Conservation (phyloP, 257 asterid species). For the Cynanchum wilfordii region DNA sequence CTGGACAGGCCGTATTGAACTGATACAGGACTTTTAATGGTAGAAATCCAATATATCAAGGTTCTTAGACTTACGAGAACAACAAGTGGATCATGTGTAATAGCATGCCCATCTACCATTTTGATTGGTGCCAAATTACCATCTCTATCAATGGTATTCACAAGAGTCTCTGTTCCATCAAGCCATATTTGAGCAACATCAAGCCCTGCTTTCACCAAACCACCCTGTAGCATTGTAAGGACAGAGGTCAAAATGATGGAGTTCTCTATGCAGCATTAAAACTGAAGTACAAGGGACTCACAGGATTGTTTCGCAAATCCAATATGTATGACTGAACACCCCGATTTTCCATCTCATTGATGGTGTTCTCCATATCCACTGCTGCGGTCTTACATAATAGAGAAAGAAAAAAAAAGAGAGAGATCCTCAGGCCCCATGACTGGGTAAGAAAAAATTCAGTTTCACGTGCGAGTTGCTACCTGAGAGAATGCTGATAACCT, state of each 20-base stretch:
- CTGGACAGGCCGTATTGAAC: background rate
- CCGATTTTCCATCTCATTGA: slow-evolving; percentile 71
- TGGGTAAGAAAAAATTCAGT: background rate
- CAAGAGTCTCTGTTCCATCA: slow-evolving; percentile 83
- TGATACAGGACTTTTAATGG: background rate
- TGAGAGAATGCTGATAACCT: slow-evolving; percentile 75
- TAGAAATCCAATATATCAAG: background rate
- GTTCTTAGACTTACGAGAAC: slow-evolving; percentile 53
- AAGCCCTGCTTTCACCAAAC: slow-evolving; percentile 85
- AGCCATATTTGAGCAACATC: slow-evolving; percentile 97
- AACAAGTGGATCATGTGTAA: slow-evolving; percentile 83
- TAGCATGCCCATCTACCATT: slow-evolving; percentile 76
- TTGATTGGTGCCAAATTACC: slow-evolving; percentile 73
- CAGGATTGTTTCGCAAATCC: slow-evolving; percentile 93
- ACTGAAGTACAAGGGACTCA: slow-evolving; percentile 21
- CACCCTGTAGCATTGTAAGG: slow-evolving; percentile 50
- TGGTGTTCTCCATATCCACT: slow-evolving; percentile 71
- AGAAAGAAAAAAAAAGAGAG: slow-evolving; percentile 3
- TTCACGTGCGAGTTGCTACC: slow-evolving; percentile 33
- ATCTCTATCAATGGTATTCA: slow-evolving; percentile 78
- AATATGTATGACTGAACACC: slow-evolving; percentile 91
- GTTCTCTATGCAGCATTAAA: background rate
- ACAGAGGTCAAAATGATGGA: background rate
- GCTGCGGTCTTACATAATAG: slow-evolving; percentile 66
- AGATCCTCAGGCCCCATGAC: slow-evolving; percentile 1